Base-by-base conservation (phyloP, 1,139 yeast species). In the Protomyces arabidopsidicola region DNA sequence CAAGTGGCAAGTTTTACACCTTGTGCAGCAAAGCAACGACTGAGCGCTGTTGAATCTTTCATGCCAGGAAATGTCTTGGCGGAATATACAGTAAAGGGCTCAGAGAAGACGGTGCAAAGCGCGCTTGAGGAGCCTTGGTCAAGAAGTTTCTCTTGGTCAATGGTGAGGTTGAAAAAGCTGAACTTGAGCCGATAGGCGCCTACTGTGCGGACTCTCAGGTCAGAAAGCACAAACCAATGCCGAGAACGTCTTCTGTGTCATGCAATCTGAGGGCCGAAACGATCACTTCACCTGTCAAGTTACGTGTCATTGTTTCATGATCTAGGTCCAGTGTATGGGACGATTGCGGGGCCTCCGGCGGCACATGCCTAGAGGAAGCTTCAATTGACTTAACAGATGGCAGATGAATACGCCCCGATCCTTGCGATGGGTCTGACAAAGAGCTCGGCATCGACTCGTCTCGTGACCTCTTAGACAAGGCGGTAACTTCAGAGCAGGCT, bases 51-150 rank as follows among this genome's bases (percentile, higher is more conserved):
- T 39, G 77, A 72, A 55, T 78, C 80, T 53, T 76, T 77, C 27
- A 78, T 81, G 6, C 81, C 81, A 0, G 81, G 81, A 66, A 78
- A 78, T 67, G 55, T 50, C 66, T 78, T 78, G 1, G 81, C 80
- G 31, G 78, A 74, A 65, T 73, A 78, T 1, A 77, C 79, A 50
- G 70, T 71, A 69, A 78, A 77, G 2, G 73, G 69, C 14, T 75
- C 72, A 18, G 78, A 75, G 65, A 75, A 77, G 38, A 71, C 69
- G 27, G 71, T 67, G 39, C 75, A 73, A 18, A 74, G 69, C 45
- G 75, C 69, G 1, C 75, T 74, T 1, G 74, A 72, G 8, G 73
- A 66, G 12, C 69, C 68, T 4, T 69, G 66, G n/a, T 68, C 69
- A 27, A 50, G 52, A 9, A 58, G 56, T 10, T 39, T 22, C 18